Percentiles rank a stretch among this genome's conserved stretches.
Evolutionary conservation across 2,329 filamentous ascomycete species (phyloP).

Genomic region (Phialophora tarda): DNA sequence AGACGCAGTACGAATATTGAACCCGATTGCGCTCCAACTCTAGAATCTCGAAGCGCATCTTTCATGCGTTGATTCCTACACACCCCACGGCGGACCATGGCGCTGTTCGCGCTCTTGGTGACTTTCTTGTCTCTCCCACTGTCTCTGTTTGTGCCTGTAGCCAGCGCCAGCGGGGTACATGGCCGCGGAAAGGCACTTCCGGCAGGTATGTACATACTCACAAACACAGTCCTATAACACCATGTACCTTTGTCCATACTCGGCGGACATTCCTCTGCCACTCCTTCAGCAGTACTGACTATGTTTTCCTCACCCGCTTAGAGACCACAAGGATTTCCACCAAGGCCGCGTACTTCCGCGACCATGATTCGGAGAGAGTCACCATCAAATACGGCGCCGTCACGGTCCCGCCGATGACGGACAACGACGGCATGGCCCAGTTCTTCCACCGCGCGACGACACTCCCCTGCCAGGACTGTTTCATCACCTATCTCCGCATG

Average conservation of each 20-base stretch:
- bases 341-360: conserved; percentile 10
- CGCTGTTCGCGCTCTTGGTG: conserved; percentile 4
- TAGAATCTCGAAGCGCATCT: not conserved
- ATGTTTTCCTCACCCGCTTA: not conserved
- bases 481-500: conserved; percentile 40
- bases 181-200: conserved; percentile 7
- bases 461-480: conserved; percentile 31
- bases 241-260: not conserved
- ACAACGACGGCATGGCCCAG: conserved; percentile 25
- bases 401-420: conserved; percentile 24
- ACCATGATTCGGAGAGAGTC: conserved; percentile 12
- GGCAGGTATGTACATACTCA: not conserved
- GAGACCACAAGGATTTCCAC: conserved; percentile 3
- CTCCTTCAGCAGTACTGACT: not conserved
- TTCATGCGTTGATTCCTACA: not conserved
- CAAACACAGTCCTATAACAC: not conserved
- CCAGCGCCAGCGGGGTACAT: conserved; percentile 7
- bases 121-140: not conserved
- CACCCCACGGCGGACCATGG: not conserved
- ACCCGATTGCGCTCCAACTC: not conserved
- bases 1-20: no score
- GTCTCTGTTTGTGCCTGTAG: conserved; percentile 3
- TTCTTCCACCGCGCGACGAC: conserved; percentile 17
- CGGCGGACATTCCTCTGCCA: not conserved
- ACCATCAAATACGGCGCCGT: conserved; percentile 25